Evolutionary conservation across 2,329 filamentous ascomycete species (phyloP).

Genomic region (Colletotrichum magnum): DNA sequence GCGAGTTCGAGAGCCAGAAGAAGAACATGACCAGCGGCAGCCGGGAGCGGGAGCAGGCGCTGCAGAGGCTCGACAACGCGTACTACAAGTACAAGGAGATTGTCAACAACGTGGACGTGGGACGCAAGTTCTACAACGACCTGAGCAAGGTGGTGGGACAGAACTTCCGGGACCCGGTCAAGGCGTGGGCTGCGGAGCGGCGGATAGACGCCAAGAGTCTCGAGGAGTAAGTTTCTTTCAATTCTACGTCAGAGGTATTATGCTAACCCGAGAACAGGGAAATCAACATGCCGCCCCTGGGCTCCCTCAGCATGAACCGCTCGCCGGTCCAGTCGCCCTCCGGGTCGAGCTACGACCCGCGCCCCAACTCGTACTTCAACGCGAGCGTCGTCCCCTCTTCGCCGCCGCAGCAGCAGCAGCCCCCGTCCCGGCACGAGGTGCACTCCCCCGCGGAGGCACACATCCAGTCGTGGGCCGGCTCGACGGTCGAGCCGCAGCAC

Average conservation of each 20-base stretch:
- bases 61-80: conserved; percentile 90
- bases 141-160: conserved; percentile 86
- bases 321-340: conserved; percentile 46
- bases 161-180: conserved; percentile 83
- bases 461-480: conserved; percentile 71
- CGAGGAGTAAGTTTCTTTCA: conserved; percentile 72
- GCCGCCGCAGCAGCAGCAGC: conserved; percentile 34
- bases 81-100: conserved; percentile 98
- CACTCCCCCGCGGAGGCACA: conserved; percentile 60
- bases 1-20: conserved; percentile 81
- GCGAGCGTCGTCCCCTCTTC: conserved; percentile 33
- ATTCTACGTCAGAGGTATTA: conserved; percentile 30
- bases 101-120: conserved; percentile 89
- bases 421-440: conserved; percentile 43
- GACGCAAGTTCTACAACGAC: conserved; percentile 97
- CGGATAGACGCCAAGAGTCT: conserved; percentile 84
- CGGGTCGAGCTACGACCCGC: conserved; percentile 39
- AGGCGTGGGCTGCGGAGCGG: conserved; percentile 84
- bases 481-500: conserved; percentile 70
- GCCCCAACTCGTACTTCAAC: conserved; percentile 41
- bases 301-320: conserved; percentile 57
- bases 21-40: conserved; percentile 75
- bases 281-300: conserved; percentile 65
- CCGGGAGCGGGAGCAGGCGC: conserved; percentile 83
- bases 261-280: conserved; percentile 54